Conservation (phyloP, 345 rosid genomes). For the Acer campestre region DNA sequence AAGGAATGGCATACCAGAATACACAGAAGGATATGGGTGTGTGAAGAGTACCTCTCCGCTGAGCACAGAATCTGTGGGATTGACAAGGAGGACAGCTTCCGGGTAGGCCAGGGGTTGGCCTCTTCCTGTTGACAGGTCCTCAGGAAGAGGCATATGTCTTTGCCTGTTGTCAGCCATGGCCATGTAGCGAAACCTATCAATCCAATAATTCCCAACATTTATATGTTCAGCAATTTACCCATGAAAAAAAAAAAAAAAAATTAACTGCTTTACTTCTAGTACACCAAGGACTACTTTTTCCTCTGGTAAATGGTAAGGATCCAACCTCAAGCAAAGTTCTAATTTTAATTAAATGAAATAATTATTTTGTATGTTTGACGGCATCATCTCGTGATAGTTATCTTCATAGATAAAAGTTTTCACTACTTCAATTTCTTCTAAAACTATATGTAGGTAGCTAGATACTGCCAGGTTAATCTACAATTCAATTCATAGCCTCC, state of each 20-base stretch:
- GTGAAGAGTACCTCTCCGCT: slow-evolving; percentile 65
- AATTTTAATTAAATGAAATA: background rate
- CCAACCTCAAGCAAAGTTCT: background rate
- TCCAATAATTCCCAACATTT: slow-evolving; percentile 20
- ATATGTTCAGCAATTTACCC: background rate
- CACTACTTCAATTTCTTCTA: slow-evolving; percentile 14
- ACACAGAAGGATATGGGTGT: slow-evolving; percentile 13
- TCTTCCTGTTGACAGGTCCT: slow-evolving; percentile 63
- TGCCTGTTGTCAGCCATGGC: slow-evolving; percentile 87
- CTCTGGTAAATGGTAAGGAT: background rate
- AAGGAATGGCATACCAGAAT: background rate
- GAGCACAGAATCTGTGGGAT: slow-evolving; percentile 67
- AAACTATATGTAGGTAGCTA: background rate
- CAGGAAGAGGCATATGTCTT: slow-evolving; percentile 87
- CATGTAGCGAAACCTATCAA: slow-evolving; percentile 85
- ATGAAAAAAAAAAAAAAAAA: no score
- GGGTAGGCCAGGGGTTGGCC: slow-evolving; percentile 74
- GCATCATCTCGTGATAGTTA: background rate
- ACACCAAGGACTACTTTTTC: background rate
- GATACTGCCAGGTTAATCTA: background rate
- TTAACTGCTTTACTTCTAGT: background rate
- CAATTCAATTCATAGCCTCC: slow-evolving; percentile 1
- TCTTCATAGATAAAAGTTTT: background rate
- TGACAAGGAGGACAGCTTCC: slow-evolving; percentile 80
- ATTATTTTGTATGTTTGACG: background rate